These are phyloP conservation scores for Botrytis deweyae DNA, from an alignment of 2,329 filamentous ascomycete genomes.

Conservation along the genomic window DNA sequence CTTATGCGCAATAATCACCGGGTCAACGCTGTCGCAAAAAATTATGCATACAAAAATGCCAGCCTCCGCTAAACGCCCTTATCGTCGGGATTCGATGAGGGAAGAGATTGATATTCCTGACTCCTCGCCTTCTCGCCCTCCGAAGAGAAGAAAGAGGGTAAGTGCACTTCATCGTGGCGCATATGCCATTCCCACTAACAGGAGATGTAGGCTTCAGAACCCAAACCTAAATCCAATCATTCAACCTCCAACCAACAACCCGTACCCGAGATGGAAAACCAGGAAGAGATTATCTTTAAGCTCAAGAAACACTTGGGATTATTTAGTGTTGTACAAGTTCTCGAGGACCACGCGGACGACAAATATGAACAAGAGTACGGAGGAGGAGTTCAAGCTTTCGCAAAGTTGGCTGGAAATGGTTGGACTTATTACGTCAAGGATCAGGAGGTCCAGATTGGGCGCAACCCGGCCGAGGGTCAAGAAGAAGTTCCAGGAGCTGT, in stretches of 20 bases:
- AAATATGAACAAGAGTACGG: slow-evolving; percentile 59
- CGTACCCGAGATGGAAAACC: slow-evolving; percentile 44
- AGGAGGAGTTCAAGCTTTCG: slow-evolving; percentile 70
- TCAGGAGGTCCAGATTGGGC: slow-evolving; percentile 73
- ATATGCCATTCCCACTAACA: slow-evolving; percentile 19
- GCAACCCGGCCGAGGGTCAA: slow-evolving; percentile 39
- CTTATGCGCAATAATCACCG: slow-evolving; percentile 17
- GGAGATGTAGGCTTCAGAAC: slow-evolving; percentile 43
- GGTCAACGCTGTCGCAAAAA: slow-evolving; percentile 24
- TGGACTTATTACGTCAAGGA: slow-evolving; percentile 84
- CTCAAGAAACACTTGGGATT: slow-evolving; percentile 34
- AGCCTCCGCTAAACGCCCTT: slow-evolving; percentile 43
- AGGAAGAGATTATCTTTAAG: slow-evolving; percentile 46
- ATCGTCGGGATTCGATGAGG: slow-evolving; percentile 40
- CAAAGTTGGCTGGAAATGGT: slow-evolving; percentile 76
- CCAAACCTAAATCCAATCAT: background rate
- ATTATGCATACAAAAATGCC: slow-evolving; percentile 39
- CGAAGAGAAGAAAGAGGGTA: slow-evolving; percentile 65
- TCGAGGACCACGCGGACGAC: slow-evolving; percentile 61
- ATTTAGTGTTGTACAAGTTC: slow-evolving; percentile 54
- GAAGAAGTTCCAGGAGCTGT: slow-evolving; percentile 39
- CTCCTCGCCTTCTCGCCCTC: slow-evolving; percentile 60
- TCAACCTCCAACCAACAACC: slow-evolving; percentile 28
- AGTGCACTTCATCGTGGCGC: slow-evolving; percentile 23
- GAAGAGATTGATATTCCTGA: slow-evolving; percentile 35